These are phyloP conservation scores for Cenchrus americanus DNA, from an alignment of 176 grass and related monocot species.

Conservation along the genomic window DNA sequence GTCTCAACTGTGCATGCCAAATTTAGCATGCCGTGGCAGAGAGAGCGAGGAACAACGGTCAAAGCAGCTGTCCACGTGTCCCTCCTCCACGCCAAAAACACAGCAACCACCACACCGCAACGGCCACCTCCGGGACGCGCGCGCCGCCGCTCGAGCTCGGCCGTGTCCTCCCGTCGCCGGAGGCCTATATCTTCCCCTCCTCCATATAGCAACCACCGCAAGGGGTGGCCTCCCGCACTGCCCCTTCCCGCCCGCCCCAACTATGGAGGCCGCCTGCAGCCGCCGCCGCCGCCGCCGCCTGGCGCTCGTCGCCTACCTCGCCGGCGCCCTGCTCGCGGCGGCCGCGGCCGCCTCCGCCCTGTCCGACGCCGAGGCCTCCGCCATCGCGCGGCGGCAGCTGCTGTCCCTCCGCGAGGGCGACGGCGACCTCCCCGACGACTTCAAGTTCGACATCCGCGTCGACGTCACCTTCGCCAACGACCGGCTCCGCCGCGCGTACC, in stretches of 20 bases:
- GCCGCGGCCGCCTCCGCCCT: not conserved
- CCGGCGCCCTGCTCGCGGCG: not conserved
- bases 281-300: not conserved
- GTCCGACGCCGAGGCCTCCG: constrained; percentile 47
- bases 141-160: constrained; percentile 20
- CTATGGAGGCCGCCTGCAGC: constrained; percentile 46
- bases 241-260: constrained; percentile 14
- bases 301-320: not conserved
- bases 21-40: not conserved
- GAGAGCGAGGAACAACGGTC: not conserved
- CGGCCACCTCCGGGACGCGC: constrained; percentile 1
- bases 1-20: not conserved
- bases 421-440: constrained; percentile 64
- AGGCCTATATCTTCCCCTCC: constrained; percentile 40
- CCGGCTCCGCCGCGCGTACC: constrained; percentile 60
- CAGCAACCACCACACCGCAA: constrained; percentile 13
- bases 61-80: not conserved
- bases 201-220: constrained; percentile 39
- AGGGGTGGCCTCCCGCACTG: constrained; percentile 44
- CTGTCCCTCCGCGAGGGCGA: constrained; percentile 38
- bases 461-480: constrained; percentile 59
- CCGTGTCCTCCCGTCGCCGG: not conserved
- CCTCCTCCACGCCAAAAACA: constrained; percentile 24
- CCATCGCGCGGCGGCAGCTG: constrained; percentile 59
- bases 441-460: constrained; percentile 61